Conservation (phyloP, 495 filamentous ascomycete genomes). For the Pseudevernia furfuracea region DNA sequence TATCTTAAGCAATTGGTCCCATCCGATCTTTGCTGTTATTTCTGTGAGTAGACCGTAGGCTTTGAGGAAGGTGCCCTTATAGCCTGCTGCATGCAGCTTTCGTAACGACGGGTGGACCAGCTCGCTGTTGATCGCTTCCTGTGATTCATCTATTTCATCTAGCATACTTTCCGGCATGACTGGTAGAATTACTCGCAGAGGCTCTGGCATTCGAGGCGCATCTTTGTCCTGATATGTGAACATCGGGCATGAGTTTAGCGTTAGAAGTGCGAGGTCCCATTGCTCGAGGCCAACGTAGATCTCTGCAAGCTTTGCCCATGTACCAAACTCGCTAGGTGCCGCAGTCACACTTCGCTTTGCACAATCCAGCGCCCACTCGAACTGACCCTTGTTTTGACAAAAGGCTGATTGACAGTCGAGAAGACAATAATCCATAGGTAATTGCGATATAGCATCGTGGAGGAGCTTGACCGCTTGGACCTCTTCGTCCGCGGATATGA, state of each 20-base stretch:
- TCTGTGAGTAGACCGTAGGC: conserved; percentile 91
- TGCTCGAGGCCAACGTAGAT: conserved; percentile 87
- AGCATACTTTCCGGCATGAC: conserved; percentile 82
- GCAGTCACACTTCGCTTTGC: conserved; percentile 90
- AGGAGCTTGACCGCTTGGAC: conserved; percentile 85
- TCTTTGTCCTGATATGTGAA: conserved; percentile 99
- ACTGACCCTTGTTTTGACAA: conserved; percentile 76
- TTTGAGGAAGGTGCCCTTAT: conserved; percentile 90
- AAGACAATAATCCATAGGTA: conserved; percentile 93
- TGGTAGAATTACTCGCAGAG: conserved; percentile 75
- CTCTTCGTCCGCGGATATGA: conserved; percentile 91
- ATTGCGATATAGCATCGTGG: conserved; percentile 77
- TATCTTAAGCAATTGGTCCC: conserved; percentile 90
- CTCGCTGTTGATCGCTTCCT: conserved; percentile 63
- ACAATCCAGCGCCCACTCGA: conserved; percentile 80
- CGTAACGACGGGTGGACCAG: conserved; percentile 79
- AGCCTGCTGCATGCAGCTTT: conserved; percentile 77
- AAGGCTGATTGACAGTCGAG: conserved; percentile 93
- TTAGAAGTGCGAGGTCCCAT: conserved; percentile 88
- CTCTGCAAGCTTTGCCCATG: conserved; percentile 89
- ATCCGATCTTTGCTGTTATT: conserved; percentile 90
- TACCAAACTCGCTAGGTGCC: conserved; percentile 92
- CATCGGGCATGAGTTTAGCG: conserved; percentile 98
- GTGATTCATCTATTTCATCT: conserved; percentile 91
- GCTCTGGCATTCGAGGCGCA: conserved; percentile 85